Percentiles rank a stretch among this genome's conserved stretches.
These are phyloP conservation scores for Triglochin maritima DNA, from an alignment of 106 monocot genomes.

Conservation along the genomic window DNA sequence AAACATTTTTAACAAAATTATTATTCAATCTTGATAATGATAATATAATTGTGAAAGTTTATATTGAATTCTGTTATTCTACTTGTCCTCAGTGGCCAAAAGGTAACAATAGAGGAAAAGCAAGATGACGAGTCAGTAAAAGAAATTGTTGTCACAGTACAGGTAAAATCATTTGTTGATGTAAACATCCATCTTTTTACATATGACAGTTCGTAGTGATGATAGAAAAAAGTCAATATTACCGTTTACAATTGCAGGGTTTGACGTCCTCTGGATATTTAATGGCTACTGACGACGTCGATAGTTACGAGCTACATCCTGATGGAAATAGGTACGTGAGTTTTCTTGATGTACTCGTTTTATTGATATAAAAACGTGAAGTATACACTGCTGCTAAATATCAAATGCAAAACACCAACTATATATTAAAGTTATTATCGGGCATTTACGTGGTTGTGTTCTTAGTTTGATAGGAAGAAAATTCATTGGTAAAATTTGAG, in stretches of 20 bases:
- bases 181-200: not conserved
- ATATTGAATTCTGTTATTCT: conserved; percentile 2
- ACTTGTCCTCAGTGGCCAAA: conserved; percentile 53
- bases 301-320: conserved; percentile 10
- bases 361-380: not conserved
- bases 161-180: conserved; percentile 28
- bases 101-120: conserved; percentile 64
- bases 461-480: too few relatives aligned
- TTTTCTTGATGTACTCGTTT: not conserved
- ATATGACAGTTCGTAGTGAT: not conserved
- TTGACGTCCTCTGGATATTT: conserved; percentile 36
- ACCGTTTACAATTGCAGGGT: conserved; percentile 35
- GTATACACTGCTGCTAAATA: too few relatives aligned
- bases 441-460: too few relatives aligned
- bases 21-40: not conserved
- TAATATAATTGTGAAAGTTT: not conserved
- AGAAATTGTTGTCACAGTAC: conserved; percentile 39
- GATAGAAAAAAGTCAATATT: not conserved
- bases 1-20: not conserved
- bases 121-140: conserved; percentile 23
- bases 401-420: too few relatives aligned
- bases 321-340: conserved; percentile 13
- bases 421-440: too few relatives aligned
- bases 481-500: too few relatives aligned
- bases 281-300: conserved; percentile 8